A percentile compares a stretch with the other conserved stretches of the same genome.
Conservation (phyloP, 441 rosid species). For the Dalechampia spathulata region DNA sequence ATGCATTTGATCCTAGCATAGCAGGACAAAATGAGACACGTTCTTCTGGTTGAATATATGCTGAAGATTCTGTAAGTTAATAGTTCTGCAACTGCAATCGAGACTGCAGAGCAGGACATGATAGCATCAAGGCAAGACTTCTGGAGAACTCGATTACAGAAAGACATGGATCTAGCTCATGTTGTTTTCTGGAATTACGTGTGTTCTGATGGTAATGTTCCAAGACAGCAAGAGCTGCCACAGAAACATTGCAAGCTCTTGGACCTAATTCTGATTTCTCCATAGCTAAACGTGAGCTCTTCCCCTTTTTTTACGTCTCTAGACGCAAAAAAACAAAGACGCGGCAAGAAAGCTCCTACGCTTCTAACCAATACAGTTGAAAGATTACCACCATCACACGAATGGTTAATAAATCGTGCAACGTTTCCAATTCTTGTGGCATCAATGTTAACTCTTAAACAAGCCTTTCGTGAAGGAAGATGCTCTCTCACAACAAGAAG, state of each 20-base stretch:
- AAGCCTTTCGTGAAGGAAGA: constrained; percentile 81
- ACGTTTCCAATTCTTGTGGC: constrained; percentile 76
- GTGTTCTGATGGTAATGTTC: constrained; percentile 65
- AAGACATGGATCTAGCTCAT: neutral
- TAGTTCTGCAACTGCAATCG: neutral
- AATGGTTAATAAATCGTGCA: constrained; percentile 80
- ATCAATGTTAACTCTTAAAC: constrained; percentile 77
- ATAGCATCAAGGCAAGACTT: too few species aligned
- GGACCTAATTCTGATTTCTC: constrained; percentile 44
- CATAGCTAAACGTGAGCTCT: constrained; percentile 81
- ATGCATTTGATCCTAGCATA: neutral
- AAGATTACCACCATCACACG: constrained; percentile 85
- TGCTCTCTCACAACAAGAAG: constrained; percentile 84
- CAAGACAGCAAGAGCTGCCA: constrained; percentile 55
- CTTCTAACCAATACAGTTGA: constrained; percentile 50
- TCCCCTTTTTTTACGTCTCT: constrained; percentile 51
- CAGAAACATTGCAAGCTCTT: constrained; percentile 62
- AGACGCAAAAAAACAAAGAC: constrained; percentile 77
- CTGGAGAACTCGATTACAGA: too few species aligned
- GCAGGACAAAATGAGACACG: neutral
- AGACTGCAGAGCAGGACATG: neutral
- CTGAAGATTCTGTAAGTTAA: neutral
- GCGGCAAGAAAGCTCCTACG: constrained; percentile 58
- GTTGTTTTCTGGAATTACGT: constrained; percentile 25
- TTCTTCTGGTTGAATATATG: neutral